Conservation (phyloP, 2,329 filamentous ascomycete genomes). For the Nemania bipapillata region DNA sequence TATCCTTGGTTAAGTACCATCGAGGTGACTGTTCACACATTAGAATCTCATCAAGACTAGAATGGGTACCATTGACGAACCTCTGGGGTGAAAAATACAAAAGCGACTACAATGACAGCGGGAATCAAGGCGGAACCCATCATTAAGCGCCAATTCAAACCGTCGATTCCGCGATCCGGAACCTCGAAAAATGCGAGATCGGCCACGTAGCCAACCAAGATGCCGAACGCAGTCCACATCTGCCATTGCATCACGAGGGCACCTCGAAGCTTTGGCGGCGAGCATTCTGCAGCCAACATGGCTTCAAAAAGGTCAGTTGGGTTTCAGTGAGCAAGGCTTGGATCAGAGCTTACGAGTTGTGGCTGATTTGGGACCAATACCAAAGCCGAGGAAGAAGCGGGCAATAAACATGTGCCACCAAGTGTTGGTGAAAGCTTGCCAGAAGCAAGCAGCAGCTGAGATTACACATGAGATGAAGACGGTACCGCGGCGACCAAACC, state of each 20-base stretch:
- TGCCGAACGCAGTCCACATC: constrained; percentile 64
- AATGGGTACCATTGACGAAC: constrained; percentile 45
- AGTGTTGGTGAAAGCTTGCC: constrained; percentile 59
- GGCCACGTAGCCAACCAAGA: constrained; percentile 68
- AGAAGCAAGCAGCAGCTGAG: constrained; percentile 66
- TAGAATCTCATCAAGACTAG: constrained; percentile 8
- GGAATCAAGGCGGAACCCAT: constrained; percentile 74
- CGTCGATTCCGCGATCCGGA: constrained; percentile 63
- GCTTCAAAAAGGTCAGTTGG: constrained; percentile 51
- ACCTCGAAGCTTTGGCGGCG: constrained; percentile 71
- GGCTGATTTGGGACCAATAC: constrained; percentile 75
- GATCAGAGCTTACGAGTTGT: constrained; percentile 61
- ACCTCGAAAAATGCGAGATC: constrained; percentile 71
- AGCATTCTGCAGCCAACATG: constrained; percentile 75
- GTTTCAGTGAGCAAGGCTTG: not conserved
- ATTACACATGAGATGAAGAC: constrained; percentile 75
- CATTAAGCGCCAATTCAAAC: constrained; percentile 75
- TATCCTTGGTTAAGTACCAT: constrained; percentile 60
- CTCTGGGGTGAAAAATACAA: constrained; percentile 60
- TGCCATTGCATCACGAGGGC: constrained; percentile 81
- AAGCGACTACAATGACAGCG: constrained; percentile 65
- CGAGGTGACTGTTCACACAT: constrained; percentile 44
- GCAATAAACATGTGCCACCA: constrained; percentile 77
- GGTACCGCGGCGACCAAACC: constrained; percentile 75
- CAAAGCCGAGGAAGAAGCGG: constrained; percentile 75